phyloP scores from a whole-genome alignment of 2,329 filamentous ascomycete species.

The Byssothecium circinans region DNA sequence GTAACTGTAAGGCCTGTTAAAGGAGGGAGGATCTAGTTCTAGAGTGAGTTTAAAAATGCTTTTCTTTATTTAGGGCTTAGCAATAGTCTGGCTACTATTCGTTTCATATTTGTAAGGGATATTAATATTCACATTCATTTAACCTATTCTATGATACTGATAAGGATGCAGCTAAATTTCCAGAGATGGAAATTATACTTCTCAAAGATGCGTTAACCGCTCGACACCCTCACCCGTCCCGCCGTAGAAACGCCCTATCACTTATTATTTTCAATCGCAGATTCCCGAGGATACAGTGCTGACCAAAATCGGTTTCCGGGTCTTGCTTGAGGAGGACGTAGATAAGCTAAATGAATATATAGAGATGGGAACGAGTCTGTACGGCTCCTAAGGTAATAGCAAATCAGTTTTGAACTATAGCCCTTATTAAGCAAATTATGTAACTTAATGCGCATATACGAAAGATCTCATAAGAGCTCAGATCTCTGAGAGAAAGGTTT shows the following conservation, averaged over 20 bases:
- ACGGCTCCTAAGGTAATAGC: too few relatives aligned
- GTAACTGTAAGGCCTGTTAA: slow-evolving; percentile 9
- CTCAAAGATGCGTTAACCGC: background rate
- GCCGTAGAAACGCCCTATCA: slow-evolving; percentile 1
- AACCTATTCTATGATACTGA: slow-evolving; percentile 1
- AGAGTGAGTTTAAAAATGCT: slow-evolving; percentile 6
- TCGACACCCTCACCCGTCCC: background rate
- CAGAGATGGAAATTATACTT: slow-evolving; percentile 3
- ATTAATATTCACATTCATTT: background rate
- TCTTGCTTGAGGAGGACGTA: slow-evolving; percentile 11
- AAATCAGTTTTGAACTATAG: slow-evolving; percentile 1
- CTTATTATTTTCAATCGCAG: background rate
- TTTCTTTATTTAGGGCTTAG: slow-evolving; percentile 2
- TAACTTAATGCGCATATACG: too few relatives aligned
- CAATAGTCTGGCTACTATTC: slow-evolving; percentile 2
- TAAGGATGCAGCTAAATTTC: background rate
- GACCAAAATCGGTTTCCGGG: too few relatives aligned
- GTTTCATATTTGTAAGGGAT: slow-evolving; percentile 1
- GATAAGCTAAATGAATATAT: slow-evolving; percentile 11
- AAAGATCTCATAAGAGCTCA: too few relatives aligned
- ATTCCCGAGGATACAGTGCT: background rate
- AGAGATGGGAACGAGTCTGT: slow-evolving; percentile 12
- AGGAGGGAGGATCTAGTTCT: slow-evolving; percentile 6
- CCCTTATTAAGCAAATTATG: background rate
- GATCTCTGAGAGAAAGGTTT: too few relatives aligned